Percentiles rank a stretch among this genome's conserved stretches.
These are phyloP conservation scores for Leishmania tarentolae DNA, from an alignment of 208 protist species.

Conservation along the genomic window DNA sequence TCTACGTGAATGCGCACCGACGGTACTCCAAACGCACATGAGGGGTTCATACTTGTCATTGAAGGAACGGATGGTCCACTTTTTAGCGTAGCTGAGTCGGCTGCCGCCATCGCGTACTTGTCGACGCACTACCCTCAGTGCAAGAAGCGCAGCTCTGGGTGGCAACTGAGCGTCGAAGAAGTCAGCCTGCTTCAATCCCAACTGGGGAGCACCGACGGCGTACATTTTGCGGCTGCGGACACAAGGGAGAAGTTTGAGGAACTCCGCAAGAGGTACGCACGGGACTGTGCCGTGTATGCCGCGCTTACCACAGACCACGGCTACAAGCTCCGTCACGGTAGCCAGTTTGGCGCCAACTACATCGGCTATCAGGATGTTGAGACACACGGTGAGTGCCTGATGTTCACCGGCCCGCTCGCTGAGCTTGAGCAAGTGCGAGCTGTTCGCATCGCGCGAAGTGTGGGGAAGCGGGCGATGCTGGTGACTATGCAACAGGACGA, in stretches of 20 bases:
- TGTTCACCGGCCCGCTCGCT: constrained; percentile 55
- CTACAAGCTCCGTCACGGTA: constrained; percentile 60
- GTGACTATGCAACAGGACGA: constrained; percentile 13
- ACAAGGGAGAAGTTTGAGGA: constrained; percentile 17
- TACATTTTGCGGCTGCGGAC: constrained; percentile 29
- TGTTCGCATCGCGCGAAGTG: constrained; percentile 50
- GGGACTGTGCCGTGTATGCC: constrained; percentile 53
- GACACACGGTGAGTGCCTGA: constrained; percentile 52
- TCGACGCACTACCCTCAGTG: constrained; percentile 50
- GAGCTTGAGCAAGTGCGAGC: constrained; percentile 44
- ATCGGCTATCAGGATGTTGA: constrained; percentile 53
- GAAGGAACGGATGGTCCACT: constrained; percentile 29
- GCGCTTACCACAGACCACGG: constrained; percentile 41
- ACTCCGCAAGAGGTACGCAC: constrained; percentile 23
- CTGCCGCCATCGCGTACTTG: constrained; percentile 9
- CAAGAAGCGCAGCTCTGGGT: constrained; percentile 47
- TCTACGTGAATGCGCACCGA: neutral
- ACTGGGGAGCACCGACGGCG: neutral
- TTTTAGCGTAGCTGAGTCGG: constrained; percentile 17
- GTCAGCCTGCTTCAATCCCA: constrained; percentile 33
- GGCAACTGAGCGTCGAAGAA: constrained; percentile 67
- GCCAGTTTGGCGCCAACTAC: constrained; percentile 66
- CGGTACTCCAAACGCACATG: no score
- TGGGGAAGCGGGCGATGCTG: constrained; percentile 53
- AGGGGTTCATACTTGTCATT: neutral